phyloP scores from a whole-genome alignment of 2,329 filamentous ascomycete genomes.

The Sporothrix pallida region DNA sequence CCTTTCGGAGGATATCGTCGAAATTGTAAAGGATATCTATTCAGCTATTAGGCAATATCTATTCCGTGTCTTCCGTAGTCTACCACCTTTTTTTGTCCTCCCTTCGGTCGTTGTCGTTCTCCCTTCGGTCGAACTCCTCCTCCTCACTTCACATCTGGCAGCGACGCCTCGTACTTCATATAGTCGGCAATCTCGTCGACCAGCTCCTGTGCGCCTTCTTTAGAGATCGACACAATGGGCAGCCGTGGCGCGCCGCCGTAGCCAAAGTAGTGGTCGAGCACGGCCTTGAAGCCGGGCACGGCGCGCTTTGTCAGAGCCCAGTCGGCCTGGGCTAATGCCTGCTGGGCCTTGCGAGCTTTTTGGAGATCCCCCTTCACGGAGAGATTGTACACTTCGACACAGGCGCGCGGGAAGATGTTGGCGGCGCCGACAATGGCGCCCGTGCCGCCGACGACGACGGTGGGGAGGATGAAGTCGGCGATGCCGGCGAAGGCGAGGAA shows the following conservation, averaged over 20 bases:
- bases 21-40: too few species aligned
- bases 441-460: slow-evolving; percentile 74
- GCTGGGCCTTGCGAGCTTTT: slow-evolving; percentile 76
- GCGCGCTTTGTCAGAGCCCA: slow-evolving; percentile 82
- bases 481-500: slow-evolving; percentile 89
- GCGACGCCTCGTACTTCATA: slow-evolving; percentile 44
- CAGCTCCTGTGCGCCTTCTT: not conserved
- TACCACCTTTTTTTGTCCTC: too few species aligned
- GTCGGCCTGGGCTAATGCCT: slow-evolving; percentile 74
- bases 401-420: slow-evolving; percentile 82
- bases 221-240: slow-evolving; percentile 62
- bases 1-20: too few species aligned
- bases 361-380: slow-evolving; percentile 73
- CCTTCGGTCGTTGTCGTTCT: too few species aligned
- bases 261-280: slow-evolving; percentile 12
- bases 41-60: too few species aligned
- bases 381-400: slow-evolving; percentile 77
- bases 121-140: too few species aligned
- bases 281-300: slow-evolving; percentile 70
- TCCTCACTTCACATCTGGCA: slow-evolving; percentile 54
- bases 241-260: slow-evolving; percentile 74
- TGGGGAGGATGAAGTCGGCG: slow-evolving; percentile 84
- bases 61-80: too few species aligned
- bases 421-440: slow-evolving; percentile 88
- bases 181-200: not conserved